Evolutionary conservation across 164 flowering plant species (phyloP).

Genomic region (Stephania japonica): DNA sequence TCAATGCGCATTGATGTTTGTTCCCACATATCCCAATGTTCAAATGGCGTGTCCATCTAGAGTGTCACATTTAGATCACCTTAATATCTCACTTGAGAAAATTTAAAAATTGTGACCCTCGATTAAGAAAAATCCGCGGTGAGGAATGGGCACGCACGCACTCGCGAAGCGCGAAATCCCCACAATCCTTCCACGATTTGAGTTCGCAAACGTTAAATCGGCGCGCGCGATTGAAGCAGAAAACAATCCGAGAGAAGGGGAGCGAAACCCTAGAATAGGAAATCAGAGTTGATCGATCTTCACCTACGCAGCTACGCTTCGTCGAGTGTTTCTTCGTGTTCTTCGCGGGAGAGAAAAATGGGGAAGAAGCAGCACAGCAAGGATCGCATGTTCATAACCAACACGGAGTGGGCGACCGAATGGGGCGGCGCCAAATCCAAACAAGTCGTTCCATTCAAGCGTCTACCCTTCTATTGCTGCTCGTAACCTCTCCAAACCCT

Average conservation of each 20-base stretch:
- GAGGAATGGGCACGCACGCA: too few relatives aligned
- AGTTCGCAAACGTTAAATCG: too few relatives aligned
- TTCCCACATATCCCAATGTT: too few relatives aligned
- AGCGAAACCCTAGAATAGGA: neutral
- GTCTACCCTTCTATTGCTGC: slow-evolving; percentile 97
- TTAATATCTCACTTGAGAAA: too few relatives aligned
- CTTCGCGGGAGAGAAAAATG: slow-evolving; percentile 29
- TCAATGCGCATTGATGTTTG: too few relatives aligned
- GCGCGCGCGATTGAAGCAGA: too few relatives aligned
- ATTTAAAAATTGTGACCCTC: too few relatives aligned
- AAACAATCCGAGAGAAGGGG: neutral
- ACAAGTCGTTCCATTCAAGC: slow-evolving; percentile 68
- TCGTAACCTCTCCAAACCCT: slow-evolving; percentile 36
- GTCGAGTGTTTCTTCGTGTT: neutral
- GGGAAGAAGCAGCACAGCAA: slow-evolving; percentile 99
- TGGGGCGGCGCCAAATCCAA: slow-evolving; percentile 99
- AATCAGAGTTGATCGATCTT: neutral
- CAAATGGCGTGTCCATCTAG: too few relatives aligned
- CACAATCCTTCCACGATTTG: too few relatives aligned
- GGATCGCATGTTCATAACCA: slow-evolving; percentile 86
- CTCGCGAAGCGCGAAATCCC: too few relatives aligned
- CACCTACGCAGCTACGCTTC: neutral
- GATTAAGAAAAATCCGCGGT: too few relatives aligned
- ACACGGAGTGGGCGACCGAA: slow-evolving; percentile 98
- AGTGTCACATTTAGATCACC: too few relatives aligned